Percentiles rank a stretch among this genome's conserved stretches.
Conservation (phyloP, 192 early-diverging fungal species). For the Coemansia sp. region DNA sequence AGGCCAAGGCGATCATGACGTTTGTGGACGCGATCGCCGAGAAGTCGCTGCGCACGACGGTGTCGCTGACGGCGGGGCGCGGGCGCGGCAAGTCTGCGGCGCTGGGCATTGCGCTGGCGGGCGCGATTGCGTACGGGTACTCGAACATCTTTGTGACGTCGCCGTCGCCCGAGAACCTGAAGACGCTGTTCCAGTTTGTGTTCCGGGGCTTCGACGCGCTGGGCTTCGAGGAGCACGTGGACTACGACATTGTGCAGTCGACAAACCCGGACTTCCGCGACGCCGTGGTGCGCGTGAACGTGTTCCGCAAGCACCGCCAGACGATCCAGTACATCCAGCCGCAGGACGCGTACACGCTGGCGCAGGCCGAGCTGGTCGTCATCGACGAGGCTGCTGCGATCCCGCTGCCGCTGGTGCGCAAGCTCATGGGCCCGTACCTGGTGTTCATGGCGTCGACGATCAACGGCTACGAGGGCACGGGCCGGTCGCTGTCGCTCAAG, state of each 20-base stretch:
- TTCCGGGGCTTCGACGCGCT: slow-evolving; percentile 98
- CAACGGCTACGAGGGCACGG: slow-evolving; percentile 99
- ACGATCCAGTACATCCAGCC: slow-evolving; percentile 99
- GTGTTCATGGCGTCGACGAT: slow-evolving; percentile 99
- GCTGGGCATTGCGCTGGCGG: slow-evolving; percentile 89
- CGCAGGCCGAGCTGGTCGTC: slow-evolving; percentile 96
- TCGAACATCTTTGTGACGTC: slow-evolving; percentile 99
- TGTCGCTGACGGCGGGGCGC: slow-evolving; percentile 91
- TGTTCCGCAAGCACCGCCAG: slow-evolving; percentile 95
- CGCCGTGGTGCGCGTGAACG: slow-evolving; percentile 92
- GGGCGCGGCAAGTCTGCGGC: slow-evolving; percentile 98
- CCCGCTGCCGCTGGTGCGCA: slow-evolving; percentile 88
- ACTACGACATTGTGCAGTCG: slow-evolving; percentile 98
- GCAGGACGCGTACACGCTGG: slow-evolving; percentile 85
- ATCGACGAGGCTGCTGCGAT: slow-evolving; percentile 99
- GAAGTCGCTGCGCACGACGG: slow-evolving; percentile 88
- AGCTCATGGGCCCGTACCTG: slow-evolving; percentile 90
- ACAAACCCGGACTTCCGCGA: slow-evolving; percentile 96
- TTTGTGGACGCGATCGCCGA: slow-evolving; percentile 96
- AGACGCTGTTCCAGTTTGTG: slow-evolving; percentile 97
- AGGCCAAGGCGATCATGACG: slow-evolving; percentile 95
- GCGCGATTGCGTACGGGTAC: slow-evolving; percentile 97
- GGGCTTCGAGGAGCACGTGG: slow-evolving; percentile 97
- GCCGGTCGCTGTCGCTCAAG: slow-evolving; percentile 93
- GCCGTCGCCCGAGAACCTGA: slow-evolving; percentile 95